These are phyloP conservation scores for Botryotinia convoluta DNA, from an alignment of 2,329 filamentous ascomycete species.

Conservation along the genomic window DNA sequence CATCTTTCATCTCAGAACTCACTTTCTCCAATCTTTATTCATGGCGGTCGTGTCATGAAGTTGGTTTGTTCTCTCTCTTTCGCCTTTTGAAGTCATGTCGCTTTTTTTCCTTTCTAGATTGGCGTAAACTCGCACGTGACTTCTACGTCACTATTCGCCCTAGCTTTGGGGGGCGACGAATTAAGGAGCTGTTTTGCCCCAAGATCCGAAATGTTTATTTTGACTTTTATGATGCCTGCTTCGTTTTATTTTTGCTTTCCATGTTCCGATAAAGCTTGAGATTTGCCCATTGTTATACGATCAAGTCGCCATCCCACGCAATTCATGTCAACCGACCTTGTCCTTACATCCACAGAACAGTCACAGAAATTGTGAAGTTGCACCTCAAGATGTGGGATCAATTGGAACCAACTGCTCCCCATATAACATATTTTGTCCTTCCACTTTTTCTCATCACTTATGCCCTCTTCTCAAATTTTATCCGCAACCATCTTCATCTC, in stretches of 20 bases:
- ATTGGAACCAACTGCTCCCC: slow-evolving; percentile 52
- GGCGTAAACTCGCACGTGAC: neutral
- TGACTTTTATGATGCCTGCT: neutral
- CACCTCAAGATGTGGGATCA: slow-evolving; percentile 46
- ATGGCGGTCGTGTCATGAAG: no score
- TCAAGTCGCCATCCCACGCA: neutral
- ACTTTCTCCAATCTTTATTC: neutral
- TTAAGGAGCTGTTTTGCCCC: neutral
- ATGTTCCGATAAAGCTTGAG: neutral
- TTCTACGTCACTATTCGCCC: neutral
- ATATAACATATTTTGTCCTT: slow-evolving; percentile 57
- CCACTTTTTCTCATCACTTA: slow-evolving; percentile 58
- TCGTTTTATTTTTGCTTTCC: neutral
- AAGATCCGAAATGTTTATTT: neutral
- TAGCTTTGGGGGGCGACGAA: neutral
- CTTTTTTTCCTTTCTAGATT: neutral
- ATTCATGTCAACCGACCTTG: neutral
- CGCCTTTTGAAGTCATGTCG: neutral
- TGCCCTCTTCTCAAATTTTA: slow-evolving; percentile 57
- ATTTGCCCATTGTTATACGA: neutral
- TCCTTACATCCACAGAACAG: no score
- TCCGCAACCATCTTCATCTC: slow-evolving; percentile 58
- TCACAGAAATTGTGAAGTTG: neutral
- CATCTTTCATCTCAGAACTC: no score
- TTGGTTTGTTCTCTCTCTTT: neutral